Percentiles rank a stretch among this genome's conserved stretches.
These are phyloP conservation scores for Aspergillus fructus DNA, from an alignment of 2,329 filamentous ascomycete genomes.

Conservation along the genomic window DNA sequence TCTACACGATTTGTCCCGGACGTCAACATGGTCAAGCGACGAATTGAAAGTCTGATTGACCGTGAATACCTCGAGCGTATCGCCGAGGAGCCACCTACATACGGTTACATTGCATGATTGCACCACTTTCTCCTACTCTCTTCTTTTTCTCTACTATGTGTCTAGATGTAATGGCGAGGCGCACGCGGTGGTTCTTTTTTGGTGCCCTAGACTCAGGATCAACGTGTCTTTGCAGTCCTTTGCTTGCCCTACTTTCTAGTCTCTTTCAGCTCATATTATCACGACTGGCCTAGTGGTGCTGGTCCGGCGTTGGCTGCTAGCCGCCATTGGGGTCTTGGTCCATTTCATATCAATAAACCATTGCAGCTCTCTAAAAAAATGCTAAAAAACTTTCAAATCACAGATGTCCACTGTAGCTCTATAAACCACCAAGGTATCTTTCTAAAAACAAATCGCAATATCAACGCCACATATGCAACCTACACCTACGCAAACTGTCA, in stretches of 20 bases:
- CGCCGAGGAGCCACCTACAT: constrained; percentile 44
- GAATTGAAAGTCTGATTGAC: constrained; percentile 55
- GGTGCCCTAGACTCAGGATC: not conserved
- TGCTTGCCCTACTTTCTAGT: too few relatives aligned
- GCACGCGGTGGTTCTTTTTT: not conserved
- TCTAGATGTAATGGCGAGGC: not conserved
- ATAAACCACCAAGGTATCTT: constrained; percentile 3
- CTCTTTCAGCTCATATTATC: too few relatives aligned
- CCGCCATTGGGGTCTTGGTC: not conserved
- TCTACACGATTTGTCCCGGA: constrained; percentile 51
- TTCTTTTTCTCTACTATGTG: not conserved
- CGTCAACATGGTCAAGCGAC: constrained; percentile 53
- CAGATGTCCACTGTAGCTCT: not conserved
- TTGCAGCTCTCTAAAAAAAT: not conserved
- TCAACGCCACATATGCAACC: not conserved
- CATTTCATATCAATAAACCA: not conserved
- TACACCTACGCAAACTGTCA: not conserved
- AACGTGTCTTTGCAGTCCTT: not conserved
- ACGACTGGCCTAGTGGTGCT: not conserved
- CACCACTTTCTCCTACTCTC: not conserved
- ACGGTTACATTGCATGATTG: constrained; percentile 44
- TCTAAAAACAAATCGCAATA: not conserved
- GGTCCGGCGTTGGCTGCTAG: not conserved
- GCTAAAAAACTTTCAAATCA: not conserved
- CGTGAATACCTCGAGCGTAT: constrained; percentile 52